Evolutionary conservation across 352 stramenopile genomes (phyloP), one percentile per base, ranked within the genome.

Genomic region (Phytophthora brassicae): DNA sequence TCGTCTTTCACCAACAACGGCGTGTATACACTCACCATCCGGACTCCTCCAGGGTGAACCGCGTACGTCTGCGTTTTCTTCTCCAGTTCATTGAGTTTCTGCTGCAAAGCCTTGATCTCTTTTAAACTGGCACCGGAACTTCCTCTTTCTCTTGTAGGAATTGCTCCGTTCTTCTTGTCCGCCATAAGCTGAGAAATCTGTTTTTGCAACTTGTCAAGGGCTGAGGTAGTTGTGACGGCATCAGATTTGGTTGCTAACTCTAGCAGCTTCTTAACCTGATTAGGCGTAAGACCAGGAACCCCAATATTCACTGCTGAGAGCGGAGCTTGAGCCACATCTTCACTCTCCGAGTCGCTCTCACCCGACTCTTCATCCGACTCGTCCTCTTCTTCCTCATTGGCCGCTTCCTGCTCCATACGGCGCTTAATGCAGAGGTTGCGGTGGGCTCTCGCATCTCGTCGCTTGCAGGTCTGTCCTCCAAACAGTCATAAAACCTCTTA

Each of bases 141-240:
- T 2, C 64, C 70, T 60, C 74, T 66, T 22, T 81, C 60, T 12
- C 72, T 60, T 0, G 50, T 58, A 1, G 26, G 4, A 31, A 44
- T 35, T 6, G 22, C 36, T 14, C 74, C 66, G 20, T 61, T 61
- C 13, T 57, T 70, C 48, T 69, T 66, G 22, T 69, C 68, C 23
- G 65, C 62, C 75, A 92, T 92, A 24, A 95, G 71, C 60, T 90
- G 74, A 23, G 81, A 69, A 17, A 95, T 89, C 61, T 95, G 86
- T 36, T 73, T 50, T 70, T 95, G 80, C 13, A 93, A 60, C 53
- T 81, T 69, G 26, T 87, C 80, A 45, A 93, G 72, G 23, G 68
- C 75, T 26, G 71, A 78, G 35, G 53, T 76, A 17, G 66, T 74
- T 4, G 66, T 79, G 38, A 79, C 72, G n/a, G 53, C 51, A 45